phyloP scores from a whole-genome alignment of 164 flowering plant genomes.

The Piper betle region DNA sequence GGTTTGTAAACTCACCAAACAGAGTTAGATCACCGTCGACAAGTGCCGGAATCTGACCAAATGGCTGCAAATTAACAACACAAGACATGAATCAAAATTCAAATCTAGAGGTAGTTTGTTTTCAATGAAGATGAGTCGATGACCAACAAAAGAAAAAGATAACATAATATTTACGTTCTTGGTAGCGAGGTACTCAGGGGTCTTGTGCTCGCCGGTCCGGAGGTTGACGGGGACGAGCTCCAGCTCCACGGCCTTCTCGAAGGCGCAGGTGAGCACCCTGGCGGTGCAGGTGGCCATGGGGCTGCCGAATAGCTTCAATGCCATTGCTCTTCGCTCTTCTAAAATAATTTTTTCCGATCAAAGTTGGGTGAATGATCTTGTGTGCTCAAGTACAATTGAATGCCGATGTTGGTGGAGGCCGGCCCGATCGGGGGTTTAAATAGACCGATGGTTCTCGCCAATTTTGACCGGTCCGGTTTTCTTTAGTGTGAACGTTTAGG shows the following conservation, averaged over 20 bases:
- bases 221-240: constrained; percentile 36
- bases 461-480: too few relatives aligned
- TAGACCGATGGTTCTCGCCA: too few relatives aligned
- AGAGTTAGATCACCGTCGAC: constrained; percentile 28
- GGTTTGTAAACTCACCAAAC: constrained; percentile 25
- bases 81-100: background rate
- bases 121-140: background rate
- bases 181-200: constrained; percentile 19
- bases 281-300: constrained; percentile 10
- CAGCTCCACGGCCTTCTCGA: constrained; percentile 34
- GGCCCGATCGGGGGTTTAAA: constrained; percentile 1
- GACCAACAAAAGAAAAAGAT: background rate
- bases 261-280: constrained; percentile 18
- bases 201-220: constrained; percentile 31
- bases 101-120: background rate
- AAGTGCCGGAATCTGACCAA: constrained; percentile 25
- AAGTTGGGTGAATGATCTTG: too few relatives aligned
- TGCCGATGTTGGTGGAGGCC: background rate
- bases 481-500: too few relatives aligned
- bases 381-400: too few relatives aligned
- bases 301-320: constrained; percentile 3
- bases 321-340: constrained; percentile 3
- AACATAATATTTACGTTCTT: background rate
- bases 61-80: constrained; percentile 18
- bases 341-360: background rate